Evolutionary conservation across 768 basidiomycete genomes (phyloP).

Genomic region (Boletus sensibilis): DNA sequence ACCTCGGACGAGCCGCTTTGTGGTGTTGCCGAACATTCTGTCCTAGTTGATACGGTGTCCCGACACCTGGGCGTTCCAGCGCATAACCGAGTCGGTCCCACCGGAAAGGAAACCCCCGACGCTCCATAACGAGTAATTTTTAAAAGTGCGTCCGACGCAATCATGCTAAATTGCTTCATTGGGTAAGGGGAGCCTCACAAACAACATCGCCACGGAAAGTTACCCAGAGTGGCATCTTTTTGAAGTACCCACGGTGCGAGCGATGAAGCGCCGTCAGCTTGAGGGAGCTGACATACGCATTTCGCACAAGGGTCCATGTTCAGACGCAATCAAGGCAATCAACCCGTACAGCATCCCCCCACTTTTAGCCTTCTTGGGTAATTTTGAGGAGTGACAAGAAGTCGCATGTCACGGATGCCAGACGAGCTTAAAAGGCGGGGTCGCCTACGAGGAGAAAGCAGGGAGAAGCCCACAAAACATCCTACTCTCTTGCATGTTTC

Average conservation of each 20-base stretch:
- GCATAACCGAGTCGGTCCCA: background rate
- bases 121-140: conserved; percentile 24
- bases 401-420: conserved; percentile 16
- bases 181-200: conserved; percentile 7
- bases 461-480: background rate
- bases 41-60: background rate
- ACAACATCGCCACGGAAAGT: conserved; percentile 23
- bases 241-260: background rate
- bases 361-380: conserved; percentile 28
- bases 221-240: conserved; percentile 25
- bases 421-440: conserved; percentile 28
- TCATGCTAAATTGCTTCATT: conserved; percentile 21
- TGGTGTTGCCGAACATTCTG: background rate
- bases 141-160: conserved; percentile 17
- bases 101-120: conserved; percentile 2
- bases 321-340: conserved; percentile 27
- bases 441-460: conserved; percentile 14
- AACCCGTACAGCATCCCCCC: conserved; percentile 17
- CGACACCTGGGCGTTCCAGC: background rate
- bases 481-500: conserved; percentile 2
- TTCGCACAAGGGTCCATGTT: conserved; percentile 29
- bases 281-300: conserved; percentile 29
- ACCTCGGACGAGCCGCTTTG: background rate
- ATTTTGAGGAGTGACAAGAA: conserved; percentile 18
- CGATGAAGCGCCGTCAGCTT: conserved; percentile 4